Base-by-base conservation (phyloP, 139 green algal species). In the Chlamydomonas sp. region DNA sequence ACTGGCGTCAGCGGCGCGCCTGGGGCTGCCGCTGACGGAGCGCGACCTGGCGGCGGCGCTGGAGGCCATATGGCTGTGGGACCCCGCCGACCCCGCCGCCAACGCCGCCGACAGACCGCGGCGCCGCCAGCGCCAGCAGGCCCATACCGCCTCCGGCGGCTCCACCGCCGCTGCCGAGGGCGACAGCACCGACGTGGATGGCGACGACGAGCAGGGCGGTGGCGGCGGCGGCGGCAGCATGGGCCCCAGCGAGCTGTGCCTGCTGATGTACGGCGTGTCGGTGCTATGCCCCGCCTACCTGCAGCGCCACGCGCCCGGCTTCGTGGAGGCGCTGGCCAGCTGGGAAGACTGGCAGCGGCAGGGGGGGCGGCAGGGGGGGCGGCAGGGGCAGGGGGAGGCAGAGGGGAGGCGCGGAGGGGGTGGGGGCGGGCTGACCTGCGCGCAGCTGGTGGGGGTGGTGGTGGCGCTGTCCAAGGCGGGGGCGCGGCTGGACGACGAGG, bases 391-490 rank as follows among this genome's bases (percentile, higher is more conserved):
- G 88, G 84, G 79, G 63, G 17, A 3, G 62, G n/a, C 72, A 77
- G 72, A 60, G 72, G 72, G n/a, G 4, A 17, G 10, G 10, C 18
- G 71, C 6, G 89, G 88, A 0, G 91, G 89, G 16, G 91, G 88
- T 63, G 89, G 88, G 9, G 90, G 90, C 67, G 90, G 88, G 14
- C 90, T 91, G 92, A 79, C 72, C 72, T 90, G 86, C 82, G 92
- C 91, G 86, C 90, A 80, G 61, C 71, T 86, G 85, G 85, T 67
- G 88, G 90, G 64, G 84, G 86, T 87, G 84, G 92, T 62, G 86
- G 83, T 2, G 84, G 87, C 63, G 89, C 90, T 80, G 89, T 84
- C 57, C 82, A 89, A 77, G 80, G 87, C 73, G 87, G 90, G 90
- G 20, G 88, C 87, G 5, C 7, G 4, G 10, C 83, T 87, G 72